Percentiles rank a stretch among this genome's conserved stretches.
These are phyloP conservation scores for Bertia moriformis DNA, from an alignment of 2,329 filamentous ascomycete species.

Conservation along the genomic window DNA sequence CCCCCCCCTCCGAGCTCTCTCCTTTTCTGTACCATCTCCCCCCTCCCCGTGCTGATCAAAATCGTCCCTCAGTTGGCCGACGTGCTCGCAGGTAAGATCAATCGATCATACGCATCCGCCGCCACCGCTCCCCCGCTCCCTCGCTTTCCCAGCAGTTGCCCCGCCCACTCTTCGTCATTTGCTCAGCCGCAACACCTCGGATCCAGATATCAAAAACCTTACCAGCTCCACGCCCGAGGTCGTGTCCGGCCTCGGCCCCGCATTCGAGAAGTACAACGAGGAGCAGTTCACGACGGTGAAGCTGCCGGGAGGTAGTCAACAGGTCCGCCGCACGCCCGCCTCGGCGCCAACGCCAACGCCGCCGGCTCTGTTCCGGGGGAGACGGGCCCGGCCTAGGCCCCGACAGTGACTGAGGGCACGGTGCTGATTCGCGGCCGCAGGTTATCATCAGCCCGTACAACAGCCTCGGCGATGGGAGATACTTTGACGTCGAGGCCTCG, in stretches of 20 bases:
- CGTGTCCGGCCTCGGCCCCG: slow-evolving; percentile 60
- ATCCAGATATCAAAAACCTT: slow-evolving; percentile 77
- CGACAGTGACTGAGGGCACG: not conserved
- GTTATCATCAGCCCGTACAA: slow-evolving; percentile 79
- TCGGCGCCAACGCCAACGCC: not conserved
- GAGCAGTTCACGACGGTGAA: slow-evolving; percentile 81
- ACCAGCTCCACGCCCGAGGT: slow-evolving; percentile 56
- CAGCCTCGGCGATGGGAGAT: slow-evolving; percentile 63
- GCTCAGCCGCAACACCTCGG: slow-evolving; percentile 2
- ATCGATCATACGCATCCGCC: no score
- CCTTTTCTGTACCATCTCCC: no score
- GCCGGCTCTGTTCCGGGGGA: no score
- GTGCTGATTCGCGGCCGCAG: no score
- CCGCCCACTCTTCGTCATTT: slow-evolving; percentile 1
- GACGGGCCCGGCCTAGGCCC: slow-evolving; percentile 2
- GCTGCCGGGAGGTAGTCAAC: slow-evolving; percentile 69
- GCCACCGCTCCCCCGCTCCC: no score
- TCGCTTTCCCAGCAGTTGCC: slow-evolving; percentile 7
- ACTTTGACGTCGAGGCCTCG: slow-evolving; percentile 79
- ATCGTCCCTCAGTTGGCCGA: slow-evolving; percentile 67
- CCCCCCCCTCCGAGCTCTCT: slow-evolving; percentile 2
- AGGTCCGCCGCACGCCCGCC: no score
- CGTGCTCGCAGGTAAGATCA: slow-evolving; percentile 80
- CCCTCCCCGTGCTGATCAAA: not conserved
- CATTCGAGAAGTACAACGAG: slow-evolving; percentile 92